Evolutionary conservation across 106 monocot species (phyloP).

Genomic region (Dioscorea zingiberensis): DNA sequence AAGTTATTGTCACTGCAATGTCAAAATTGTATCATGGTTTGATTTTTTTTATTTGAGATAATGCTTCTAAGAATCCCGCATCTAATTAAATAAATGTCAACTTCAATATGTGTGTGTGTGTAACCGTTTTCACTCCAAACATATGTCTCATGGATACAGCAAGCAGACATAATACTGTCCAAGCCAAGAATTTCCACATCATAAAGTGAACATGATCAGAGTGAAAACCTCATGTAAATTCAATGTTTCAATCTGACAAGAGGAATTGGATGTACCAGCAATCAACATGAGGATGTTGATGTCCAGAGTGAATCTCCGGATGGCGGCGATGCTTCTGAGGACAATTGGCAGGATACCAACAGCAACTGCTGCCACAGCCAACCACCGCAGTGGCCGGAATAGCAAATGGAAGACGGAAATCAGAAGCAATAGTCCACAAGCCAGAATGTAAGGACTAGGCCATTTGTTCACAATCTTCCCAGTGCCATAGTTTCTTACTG

Average conservation of each 20-base stretch:
- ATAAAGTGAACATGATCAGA: too few relatives aligned
- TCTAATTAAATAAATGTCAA: too few relatives aligned
- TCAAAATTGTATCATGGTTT: too few relatives aligned
- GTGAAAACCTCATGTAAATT: too few relatives aligned
- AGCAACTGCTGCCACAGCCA: slow-evolving; percentile 39
- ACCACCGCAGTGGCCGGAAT: slow-evolving; percentile 51
- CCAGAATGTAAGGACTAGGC: slow-evolving; percentile 58
- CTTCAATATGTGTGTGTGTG: too few relatives aligned
- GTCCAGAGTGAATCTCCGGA: slow-evolving; percentile 49
- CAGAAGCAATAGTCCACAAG: slow-evolving; percentile 40
- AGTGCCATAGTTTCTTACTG: slow-evolving; percentile 42
- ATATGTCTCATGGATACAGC: too few relatives aligned
- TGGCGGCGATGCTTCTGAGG: slow-evolving; percentile 42
- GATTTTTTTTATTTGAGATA: too few relatives aligned
- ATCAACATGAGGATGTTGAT: slow-evolving; percentile 73
- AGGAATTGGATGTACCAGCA: slow-evolving; percentile 35
- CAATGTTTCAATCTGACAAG: too few relatives aligned
- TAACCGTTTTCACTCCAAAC: too few relatives aligned
- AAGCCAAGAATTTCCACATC: too few relatives aligned
- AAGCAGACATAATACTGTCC: too few relatives aligned
- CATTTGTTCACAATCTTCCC: slow-evolving; percentile 31
- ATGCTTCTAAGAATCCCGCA: too few relatives aligned
- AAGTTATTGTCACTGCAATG: background rate
- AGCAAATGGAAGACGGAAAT: slow-evolving; percentile 40
- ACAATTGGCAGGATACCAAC: slow-evolving; percentile 42